Evolutionary conservation across 1,284 basidiomycete genomes (phyloP).

Genomic region (Trametes pubescens): DNA sequence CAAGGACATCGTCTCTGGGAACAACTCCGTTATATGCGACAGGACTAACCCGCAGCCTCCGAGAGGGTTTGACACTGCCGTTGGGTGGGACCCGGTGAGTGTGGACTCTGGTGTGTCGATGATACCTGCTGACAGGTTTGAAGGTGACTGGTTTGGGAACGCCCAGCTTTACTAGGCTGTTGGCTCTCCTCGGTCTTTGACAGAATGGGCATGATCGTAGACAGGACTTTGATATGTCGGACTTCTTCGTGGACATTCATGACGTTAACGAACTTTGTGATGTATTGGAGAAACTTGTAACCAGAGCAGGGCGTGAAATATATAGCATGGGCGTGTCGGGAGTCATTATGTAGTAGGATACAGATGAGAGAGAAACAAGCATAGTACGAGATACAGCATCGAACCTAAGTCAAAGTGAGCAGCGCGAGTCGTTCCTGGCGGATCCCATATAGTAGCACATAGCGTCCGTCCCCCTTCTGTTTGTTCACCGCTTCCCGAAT

Average conservation of each 20-base stretch:
- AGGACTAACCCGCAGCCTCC: conserved; percentile 40
- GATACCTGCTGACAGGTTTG: too few relatives aligned
- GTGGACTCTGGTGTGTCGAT: background rate
- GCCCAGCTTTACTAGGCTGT: conserved; percentile 30
- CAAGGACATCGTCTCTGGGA: conserved; percentile 37
- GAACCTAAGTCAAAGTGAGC: conserved; percentile 49
- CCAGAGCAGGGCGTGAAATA: conserved; percentile 1
- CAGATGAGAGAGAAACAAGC: conserved; percentile 14
- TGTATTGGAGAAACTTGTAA: background rate
- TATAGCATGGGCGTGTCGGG: conserved; percentile 5
- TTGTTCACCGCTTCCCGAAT: conserved; percentile 69
- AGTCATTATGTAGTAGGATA: conserved; percentile 4
- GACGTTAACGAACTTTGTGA: background rate
- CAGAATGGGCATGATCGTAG: too few relatives aligned
- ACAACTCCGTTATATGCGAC: conserved; percentile 39
- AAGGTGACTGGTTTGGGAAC: conserved; percentile 33
- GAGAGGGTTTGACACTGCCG: conserved; percentile 50
- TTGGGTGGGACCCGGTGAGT: conserved; percentile 53
- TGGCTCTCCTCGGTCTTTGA: conserved; percentile 8
- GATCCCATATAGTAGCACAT: conserved; percentile 72
- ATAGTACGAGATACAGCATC: conserved; percentile 21
- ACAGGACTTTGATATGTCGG: background rate
- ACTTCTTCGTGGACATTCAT: background rate
- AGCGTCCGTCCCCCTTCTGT: conserved; percentile 68
- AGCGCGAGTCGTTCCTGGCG: conserved; percentile 76